These are phyloP conservation scores for Globisporangium heterothallicum DNA, from an alignment of 352 stramenopile genomes.

Conservation along the genomic window DNA sequence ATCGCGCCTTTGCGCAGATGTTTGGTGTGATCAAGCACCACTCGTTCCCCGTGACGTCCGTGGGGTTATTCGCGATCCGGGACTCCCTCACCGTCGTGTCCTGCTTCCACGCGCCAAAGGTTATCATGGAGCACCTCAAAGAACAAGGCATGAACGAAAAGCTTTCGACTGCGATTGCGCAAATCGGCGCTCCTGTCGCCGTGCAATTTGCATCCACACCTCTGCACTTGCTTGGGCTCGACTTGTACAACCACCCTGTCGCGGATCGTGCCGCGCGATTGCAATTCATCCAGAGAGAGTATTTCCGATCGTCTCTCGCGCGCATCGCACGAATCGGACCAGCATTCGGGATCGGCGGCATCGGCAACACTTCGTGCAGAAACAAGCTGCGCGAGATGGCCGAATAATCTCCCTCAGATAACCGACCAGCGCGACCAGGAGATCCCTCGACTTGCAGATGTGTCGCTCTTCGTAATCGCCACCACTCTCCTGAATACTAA, in stretches of 20 bases:
- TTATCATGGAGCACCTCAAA: constrained; percentile 62
- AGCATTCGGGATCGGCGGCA: constrained; percentile 86
- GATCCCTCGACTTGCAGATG: background rate
- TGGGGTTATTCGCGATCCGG: constrained; percentile 80
- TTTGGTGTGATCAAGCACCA: constrained; percentile 78
- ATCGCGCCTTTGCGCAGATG: constrained; percentile 86
- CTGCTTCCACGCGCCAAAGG: constrained; percentile 82
- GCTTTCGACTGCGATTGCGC: constrained; percentile 46
- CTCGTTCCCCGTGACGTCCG: constrained; percentile 70
- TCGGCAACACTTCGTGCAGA: constrained; percentile 78
- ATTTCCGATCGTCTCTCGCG: constrained; percentile 76
- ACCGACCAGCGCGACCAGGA: too few relatives aligned
- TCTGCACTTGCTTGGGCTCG: constrained; percentile 82
- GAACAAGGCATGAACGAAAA: constrained; percentile 40
- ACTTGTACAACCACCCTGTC: constrained; percentile 86
- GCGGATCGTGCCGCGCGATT: constrained; percentile 28
- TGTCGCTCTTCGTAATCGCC: constrained; percentile 2
- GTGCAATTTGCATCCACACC: constrained; percentile 90
- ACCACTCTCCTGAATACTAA: background rate
- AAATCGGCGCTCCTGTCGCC: constrained; percentile 74
- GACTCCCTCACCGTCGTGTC: constrained; percentile 83
- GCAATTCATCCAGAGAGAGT: constrained; percentile 74
- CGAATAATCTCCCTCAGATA: too few relatives aligned
- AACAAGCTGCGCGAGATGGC: constrained; percentile 34
- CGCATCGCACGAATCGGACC: constrained; percentile 84